These are phyloP conservation scores for Geosmithia putterillii DNA, from an alignment of 2,329 filamentous ascomycete species.

Conservation along the genomic window DNA sequence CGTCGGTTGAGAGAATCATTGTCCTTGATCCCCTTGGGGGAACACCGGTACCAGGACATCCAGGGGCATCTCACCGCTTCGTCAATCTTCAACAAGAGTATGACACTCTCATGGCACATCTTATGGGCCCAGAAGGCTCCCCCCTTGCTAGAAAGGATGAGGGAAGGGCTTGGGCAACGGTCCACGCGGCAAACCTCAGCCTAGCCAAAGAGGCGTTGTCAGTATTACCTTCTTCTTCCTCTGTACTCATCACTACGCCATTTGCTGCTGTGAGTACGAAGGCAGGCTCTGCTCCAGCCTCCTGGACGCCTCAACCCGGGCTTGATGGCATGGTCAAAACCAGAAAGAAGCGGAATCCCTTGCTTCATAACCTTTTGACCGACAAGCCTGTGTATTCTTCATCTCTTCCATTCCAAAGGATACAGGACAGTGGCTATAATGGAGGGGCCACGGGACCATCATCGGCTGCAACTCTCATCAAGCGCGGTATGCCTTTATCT, in stretches of 20 bases:
- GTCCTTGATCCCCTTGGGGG: constrained; percentile 79
- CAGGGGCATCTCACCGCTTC: constrained; percentile 39
- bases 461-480: constrained; percentile 63
- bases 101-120: constrained; percentile 49
- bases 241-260: constrained; percentile 80
- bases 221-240: constrained; percentile 72
- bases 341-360: constrained; percentile 55
- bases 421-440: constrained; percentile 28
- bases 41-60: constrained; percentile 50
- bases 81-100: constrained; percentile 93
- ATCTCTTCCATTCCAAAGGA: constrained; percentile 65
- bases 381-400: constrained; percentile 90
- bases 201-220: constrained; percentile 59
- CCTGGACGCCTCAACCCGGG: constrained; percentile 27
- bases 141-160: constrained; percentile 16
- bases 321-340: constrained; percentile 40
- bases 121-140: constrained; percentile 25
- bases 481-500: constrained; percentile 79
- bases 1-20: constrained; percentile 73
- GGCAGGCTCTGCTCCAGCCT: neutral
- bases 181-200: constrained; percentile 59
- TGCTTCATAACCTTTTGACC: constrained; percentile 92
- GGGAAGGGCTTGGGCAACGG: constrained; percentile 14
- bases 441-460: neutral
- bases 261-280: constrained; percentile 53